Conservation (phyloP, 164 flowering plant species). For the Vitis rupestris region DNA sequence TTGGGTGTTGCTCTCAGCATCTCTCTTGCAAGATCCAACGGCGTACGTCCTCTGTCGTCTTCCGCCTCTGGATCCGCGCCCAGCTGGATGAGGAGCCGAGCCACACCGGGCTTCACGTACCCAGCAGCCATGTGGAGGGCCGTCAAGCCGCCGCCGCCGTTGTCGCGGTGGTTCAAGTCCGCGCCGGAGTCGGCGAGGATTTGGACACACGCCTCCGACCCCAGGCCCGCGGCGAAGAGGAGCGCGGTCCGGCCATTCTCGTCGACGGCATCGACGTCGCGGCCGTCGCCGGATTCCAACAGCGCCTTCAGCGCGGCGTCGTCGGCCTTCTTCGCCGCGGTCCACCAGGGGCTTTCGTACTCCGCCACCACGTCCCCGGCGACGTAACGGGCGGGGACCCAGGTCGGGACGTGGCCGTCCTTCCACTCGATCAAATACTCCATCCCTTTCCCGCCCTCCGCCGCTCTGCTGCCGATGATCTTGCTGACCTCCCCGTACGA, state of each 20-base stretch:
- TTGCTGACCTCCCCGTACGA: conserved; percentile 75
- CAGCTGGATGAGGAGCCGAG: conserved; percentile 41
- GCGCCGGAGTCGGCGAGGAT: conserved; percentile 75
- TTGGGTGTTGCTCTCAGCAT: conserved; percentile 58
- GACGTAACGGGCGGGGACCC: conserved; percentile 74
- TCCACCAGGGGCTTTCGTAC: conserved; percentile 96
- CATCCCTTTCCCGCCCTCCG: conserved; percentile 48
- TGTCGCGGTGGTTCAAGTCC: conserved; percentile 54
- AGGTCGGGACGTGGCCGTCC: conserved; percentile 84
- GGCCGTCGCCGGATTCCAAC: conserved; percentile 31
- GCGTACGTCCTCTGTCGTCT: conserved; percentile 65
- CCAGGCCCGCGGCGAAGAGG: conserved; percentile 79
- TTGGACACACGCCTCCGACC: conserved; percentile 68
- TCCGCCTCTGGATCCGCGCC: conserved; percentile 80
- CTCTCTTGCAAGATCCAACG: conserved; percentile 67
- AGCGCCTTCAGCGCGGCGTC: conserved; percentile 42
- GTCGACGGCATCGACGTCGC: conserved; percentile 86
- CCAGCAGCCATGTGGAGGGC: conserved; percentile 99
- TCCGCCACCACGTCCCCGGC: conserved; percentile 86
- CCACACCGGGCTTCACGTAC: conserved; percentile 67
- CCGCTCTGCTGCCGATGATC: conserved; percentile 81
- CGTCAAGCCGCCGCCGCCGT: conserved; percentile 68
- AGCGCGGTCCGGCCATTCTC: conserved; percentile 82
- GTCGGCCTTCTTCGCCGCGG: conserved; percentile 91
- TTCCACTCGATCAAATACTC: conserved; percentile 92